Conservation (phyloP, 164 flowering plant species). For the Euptelea pleiosperma region DNA sequence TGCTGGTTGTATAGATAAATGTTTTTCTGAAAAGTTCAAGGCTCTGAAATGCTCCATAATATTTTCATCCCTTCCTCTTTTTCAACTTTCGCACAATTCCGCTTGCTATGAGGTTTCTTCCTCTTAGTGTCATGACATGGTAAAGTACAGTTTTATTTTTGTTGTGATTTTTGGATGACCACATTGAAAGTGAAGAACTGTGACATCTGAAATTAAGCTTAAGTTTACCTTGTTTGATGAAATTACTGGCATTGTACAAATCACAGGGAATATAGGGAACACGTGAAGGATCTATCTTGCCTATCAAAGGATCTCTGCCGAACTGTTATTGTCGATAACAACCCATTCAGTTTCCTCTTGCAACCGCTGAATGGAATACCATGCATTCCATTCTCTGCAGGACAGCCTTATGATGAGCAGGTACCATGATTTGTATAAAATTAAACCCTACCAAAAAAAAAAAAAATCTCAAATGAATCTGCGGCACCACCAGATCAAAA, state of each 20-base stretch:
- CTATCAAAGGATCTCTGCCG: slow-evolving; percentile 70
- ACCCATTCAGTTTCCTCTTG: slow-evolving; percentile 93
- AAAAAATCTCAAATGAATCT: not conserved
- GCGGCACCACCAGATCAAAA: not conserved
- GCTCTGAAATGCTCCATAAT: too few species aligned
- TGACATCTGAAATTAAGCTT: not conserved
- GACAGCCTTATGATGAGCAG: slow-evolving; percentile 86
- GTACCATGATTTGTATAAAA: slow-evolving; percentile 26
- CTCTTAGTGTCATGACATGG: too few species aligned
- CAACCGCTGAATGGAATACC: slow-evolving; percentile 96
- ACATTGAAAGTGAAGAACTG: not conserved
- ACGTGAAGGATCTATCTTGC: slow-evolving; percentile 86
- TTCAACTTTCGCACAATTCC: too few species aligned
- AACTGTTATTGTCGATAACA: slow-evolving; percentile 84
- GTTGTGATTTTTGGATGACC: too few species aligned
- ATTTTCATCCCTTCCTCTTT: too few species aligned
- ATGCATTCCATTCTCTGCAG: slow-evolving; percentile 88
- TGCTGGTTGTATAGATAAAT: too few species aligned
- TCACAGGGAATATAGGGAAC: slow-evolving; percentile 83
- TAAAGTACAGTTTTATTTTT: too few species aligned
- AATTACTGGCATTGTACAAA: slow-evolving; percentile 6
- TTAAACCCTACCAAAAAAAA: not conserved
- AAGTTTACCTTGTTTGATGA: slow-evolving; percentile 3
- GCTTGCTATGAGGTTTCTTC: too few species aligned
- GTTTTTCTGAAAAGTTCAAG: too few species aligned